A percentile compares a stretch with the other conserved stretches of the same genome.
phyloP scores from a whole-genome alignment of 164 flowering plant species.

The Malania oleifera region DNA sequence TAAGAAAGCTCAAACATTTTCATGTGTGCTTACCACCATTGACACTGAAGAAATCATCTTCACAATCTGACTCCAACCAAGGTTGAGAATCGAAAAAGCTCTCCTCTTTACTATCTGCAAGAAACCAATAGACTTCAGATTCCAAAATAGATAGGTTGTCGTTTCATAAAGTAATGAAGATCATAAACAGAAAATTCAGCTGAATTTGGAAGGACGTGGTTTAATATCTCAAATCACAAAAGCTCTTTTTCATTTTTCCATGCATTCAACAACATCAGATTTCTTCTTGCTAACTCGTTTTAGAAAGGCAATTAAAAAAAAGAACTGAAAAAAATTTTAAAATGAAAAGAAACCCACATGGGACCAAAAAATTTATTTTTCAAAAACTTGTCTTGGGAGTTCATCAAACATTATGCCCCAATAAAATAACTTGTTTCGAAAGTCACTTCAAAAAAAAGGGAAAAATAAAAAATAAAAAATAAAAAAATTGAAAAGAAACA shows the following conservation, averaged over 20 bases:
- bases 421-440: no score
- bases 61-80: conserved; percentile 88
- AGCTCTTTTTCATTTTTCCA: neutral
- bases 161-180: neutral
- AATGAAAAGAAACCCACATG: no score
- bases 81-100: conserved; percentile 67
- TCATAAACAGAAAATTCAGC: neutral
- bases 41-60: conserved; percentile 81
- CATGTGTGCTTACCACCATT: conserved; percentile 64
- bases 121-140: neutral
- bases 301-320: no score
- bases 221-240: no score
- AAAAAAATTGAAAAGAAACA: no score
- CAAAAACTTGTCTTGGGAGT: no score
- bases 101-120: conserved; percentile 78
- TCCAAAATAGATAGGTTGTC: neutral
- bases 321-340: no score
- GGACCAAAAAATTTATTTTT: no score
- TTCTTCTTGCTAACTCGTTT: no score
- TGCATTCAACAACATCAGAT: neutral
- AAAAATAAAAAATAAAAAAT: no score
- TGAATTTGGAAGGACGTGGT: neutral
- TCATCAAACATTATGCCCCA: no score
- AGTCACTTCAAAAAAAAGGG: no score
- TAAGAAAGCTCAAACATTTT: neutral